phyloP scores from a whole-genome alignment of 2,329 filamentous ascomycete species.

The Cladophialophora yegresii region DNA sequence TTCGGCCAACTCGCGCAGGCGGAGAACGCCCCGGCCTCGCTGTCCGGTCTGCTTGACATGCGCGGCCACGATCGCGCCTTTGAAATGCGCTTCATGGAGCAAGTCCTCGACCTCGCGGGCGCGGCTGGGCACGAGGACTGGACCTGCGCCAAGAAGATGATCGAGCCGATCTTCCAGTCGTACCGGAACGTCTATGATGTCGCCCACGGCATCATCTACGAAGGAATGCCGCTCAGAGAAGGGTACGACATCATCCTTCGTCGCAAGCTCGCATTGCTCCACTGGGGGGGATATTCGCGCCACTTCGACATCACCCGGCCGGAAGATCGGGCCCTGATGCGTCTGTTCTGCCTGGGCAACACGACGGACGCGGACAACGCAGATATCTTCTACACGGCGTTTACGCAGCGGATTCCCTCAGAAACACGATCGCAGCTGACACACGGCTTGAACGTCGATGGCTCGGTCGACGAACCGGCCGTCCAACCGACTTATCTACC shows the following conservation, averaged over 20 bases:
- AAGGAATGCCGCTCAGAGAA: constrained; percentile 27
- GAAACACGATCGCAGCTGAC: constrained; percentile 33
- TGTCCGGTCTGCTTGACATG: constrained; percentile 38
- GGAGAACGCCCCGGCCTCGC: constrained; percentile 41
- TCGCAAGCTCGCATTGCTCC: constrained; percentile 37
- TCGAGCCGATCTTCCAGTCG: constrained; percentile 39
- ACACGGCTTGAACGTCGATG: constrained; percentile 42
- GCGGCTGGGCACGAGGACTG: constrained; percentile 39
- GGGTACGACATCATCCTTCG: constrained; percentile 42
- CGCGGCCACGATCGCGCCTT: constrained; percentile 39
- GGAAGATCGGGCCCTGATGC: constrained; percentile 40
- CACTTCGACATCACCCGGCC: constrained; percentile 33
- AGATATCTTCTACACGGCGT: constrained; percentile 37
- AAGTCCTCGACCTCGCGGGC: constrained; percentile 44
- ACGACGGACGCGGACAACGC: constrained; percentile 38
- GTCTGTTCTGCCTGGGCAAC: constrained; percentile 44
- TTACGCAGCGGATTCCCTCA: constrained; percentile 33
- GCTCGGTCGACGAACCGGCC: constrained; percentile 38
- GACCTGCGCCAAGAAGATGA: constrained; percentile 38
- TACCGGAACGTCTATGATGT: constrained; percentile 39
- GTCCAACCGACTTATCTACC: constrained; percentile 45
- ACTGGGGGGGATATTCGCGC: constrained; percentile 35
- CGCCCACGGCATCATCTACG: constrained; percentile 37
- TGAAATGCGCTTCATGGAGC: constrained; percentile 43
- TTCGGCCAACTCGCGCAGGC: constrained; percentile 46